Evolutionary conservation across 345 rosid species (phyloP).

Genomic region (Boechera stricta): DNA sequence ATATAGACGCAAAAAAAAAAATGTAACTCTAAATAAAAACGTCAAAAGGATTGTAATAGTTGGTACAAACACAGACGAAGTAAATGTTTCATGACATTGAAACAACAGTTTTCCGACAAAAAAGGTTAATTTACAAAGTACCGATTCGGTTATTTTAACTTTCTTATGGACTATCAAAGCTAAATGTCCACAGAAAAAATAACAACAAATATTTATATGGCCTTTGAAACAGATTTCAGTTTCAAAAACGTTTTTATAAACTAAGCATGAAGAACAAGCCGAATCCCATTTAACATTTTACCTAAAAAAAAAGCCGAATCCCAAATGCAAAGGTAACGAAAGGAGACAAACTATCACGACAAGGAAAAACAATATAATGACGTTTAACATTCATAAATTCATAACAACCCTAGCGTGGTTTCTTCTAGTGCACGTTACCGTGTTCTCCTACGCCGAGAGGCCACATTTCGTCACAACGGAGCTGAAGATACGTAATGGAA

Average conservation of each 20-base stretch:
- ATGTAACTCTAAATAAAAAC: neutral
- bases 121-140: neutral
- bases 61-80: neutral
- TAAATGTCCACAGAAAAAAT: neutral
- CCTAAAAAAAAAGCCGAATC: neutral
- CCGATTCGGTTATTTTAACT: slow-evolving; percentile 11
- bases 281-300: neutral
- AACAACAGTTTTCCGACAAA: slow-evolving; percentile 8
- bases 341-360: neutral
- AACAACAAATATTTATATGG: neutral
- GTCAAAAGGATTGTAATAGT: neutral
- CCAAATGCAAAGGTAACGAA: neutral
- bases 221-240: slow-evolving; percentile 38
- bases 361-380: neutral
- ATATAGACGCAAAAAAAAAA: neutral
- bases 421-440: slow-evolving; percentile 27
- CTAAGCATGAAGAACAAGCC: slow-evolving; percentile 5
- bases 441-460: slow-evolving; percentile 21
- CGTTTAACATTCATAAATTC: slow-evolving; percentile 13
- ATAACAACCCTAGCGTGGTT: slow-evolving; percentile 34
- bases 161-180: neutral
- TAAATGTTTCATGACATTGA: neutral
- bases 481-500: slow-evolving; percentile 37
- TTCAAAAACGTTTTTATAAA: slow-evolving; percentile 17
- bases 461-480: slow-evolving; percentile 39